Base-by-base conservation (phyloP, 2,329 filamentous ascomycete genomes). In the Calonectria henricotiae region DNA sequence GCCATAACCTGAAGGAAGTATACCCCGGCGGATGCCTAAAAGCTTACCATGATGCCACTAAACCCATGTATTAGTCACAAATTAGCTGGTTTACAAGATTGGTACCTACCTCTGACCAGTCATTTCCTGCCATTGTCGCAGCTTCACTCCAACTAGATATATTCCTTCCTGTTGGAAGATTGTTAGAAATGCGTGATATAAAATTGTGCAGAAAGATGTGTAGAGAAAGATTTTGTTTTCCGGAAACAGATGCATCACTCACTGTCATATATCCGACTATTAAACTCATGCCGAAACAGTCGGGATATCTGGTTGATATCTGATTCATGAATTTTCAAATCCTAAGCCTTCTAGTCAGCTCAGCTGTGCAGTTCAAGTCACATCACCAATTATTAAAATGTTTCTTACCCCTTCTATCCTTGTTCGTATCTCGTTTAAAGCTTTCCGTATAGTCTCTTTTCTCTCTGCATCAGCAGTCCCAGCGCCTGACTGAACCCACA, bases 401-500 rank as follows among this genome's bases (percentile, higher is more conserved):
- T 23, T 61, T 37, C 78, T 15, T 79, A 84, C 82, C 74, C 74
- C 69, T 63, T 76, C 74, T 20, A 85, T 44, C 32, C 74, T 67
- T 5, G 32, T 27, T 72, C 85, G 81, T 9, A 85, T 64, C 2
- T 70, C 68, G 41, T 81, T 70, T 3, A 87, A 69, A 4, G 74
- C 75, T 0, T 79, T 62, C 1, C 82, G 77, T 2, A 86, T 77
- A 0, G 67, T 69, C 35, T 76, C 74, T 55, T 81, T 85, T 13
- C 76, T 76, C 71, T 86, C 84, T 0, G 81, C 81, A 54, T 73
- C 78, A 23, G 78, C 74, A 35, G 76, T 82, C 1, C 82, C 81
- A 0, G 82, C 80, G 0, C 85, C 85, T 27, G 84, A 82, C 62
- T 84, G 77, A 1, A 86, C 79, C 86, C 85, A 88, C 0, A 87